Evolutionary conservation across 1,284 basidiomycete species (phyloP), one percentile per base, ranked within the genome.

Genomic region (Pseudozyma sp.): DNA sequence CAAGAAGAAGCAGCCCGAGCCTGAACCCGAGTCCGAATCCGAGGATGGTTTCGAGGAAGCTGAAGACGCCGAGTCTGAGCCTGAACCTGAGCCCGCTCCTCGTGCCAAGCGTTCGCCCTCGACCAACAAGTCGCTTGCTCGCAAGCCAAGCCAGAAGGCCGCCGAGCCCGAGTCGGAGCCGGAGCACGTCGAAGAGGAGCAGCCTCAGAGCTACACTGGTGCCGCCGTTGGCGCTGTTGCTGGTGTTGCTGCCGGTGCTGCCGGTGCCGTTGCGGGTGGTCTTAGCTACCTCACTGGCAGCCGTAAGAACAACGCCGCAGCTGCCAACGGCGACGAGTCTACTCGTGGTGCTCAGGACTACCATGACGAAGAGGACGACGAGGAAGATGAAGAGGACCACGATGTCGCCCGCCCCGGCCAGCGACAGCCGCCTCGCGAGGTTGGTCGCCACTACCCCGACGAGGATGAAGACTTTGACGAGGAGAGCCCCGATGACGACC

Each of bases 141-240:
- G 67, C 52, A 60, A 75, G 59, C 72, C 72, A 8, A 70, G 62
- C 70, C 42, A 48, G 60, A 56, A 61, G 50, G 54, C 64, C 1
- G 50, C 43, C 49, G 61, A 67, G 48, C 54, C 54, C n/a, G 61
- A 63, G 44, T 51, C 57, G 16, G 65, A 72, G 52, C 52, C 51
- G 5, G 72, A 77, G 19, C 47, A 75, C 14, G 61, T 60, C 5
- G 51, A 63, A 8, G 63, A 72, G 40, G 25, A 73, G 42, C 55
- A 76, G 56, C 59, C 63, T 34, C 69, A 81, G 60, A 79, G 63
- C 38, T 82, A 80, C 75, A 77, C 77, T 38, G 78, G 77, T 48
- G 79, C 78, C 39, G 77, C 75, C 35, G 56, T 76, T 31, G 78
- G 77, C 43, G 79, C 76, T 25, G 76, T 78, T 19, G 58, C 71